Conservation (phyloP, 2,329 filamentous ascomycete species). For the Fusarium sp. region DNA sequence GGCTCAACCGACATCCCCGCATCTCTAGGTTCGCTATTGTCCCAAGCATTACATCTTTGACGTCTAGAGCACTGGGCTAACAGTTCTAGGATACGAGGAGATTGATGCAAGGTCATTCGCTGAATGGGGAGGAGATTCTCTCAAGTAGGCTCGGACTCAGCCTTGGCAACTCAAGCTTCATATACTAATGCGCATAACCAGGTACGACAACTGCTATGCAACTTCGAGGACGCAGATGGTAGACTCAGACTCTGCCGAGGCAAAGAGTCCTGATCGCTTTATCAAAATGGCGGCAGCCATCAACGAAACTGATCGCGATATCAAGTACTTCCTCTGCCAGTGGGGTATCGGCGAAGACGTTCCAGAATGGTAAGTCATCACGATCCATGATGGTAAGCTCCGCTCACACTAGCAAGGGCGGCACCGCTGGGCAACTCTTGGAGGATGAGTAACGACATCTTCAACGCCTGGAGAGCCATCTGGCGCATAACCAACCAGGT, state of each 20-base stretch:
- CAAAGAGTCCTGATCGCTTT: conserved; percentile 54
- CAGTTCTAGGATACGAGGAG: conserved; percentile 50
- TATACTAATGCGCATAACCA: conserved; percentile 6
- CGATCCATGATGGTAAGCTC: rapidly evolving
- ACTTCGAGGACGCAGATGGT: conserved; percentile 55
- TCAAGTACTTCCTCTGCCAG: conserved; percentile 62
- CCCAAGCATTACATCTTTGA: rapidly evolving
- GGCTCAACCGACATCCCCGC: conserved; percentile 55
- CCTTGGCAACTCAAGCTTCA: rapidly evolving
- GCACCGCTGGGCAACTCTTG: conserved; percentile 57
- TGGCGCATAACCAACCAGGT: conserved; percentile 63
- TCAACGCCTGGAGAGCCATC: conserved; percentile 59
- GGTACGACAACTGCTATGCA: conserved; percentile 61
- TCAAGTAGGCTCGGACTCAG: conserved; percentile 62
- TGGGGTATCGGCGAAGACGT: conserved; percentile 61
- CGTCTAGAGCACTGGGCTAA: background rate
- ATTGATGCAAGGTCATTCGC: conserved; percentile 54
- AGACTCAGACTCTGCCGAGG: conserved; percentile 51
- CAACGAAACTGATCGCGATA: conserved; percentile 50
- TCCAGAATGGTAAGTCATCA: conserved; percentile 51
- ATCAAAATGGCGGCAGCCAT: conserved; percentile 57
- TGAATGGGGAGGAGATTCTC: conserved; percentile 56
- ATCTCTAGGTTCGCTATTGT: conserved; percentile 49
- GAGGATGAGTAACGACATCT: conserved; percentile 64
- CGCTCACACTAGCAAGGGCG: conserved; percentile 44